These are phyloP conservation scores for Hypoxylon sp. DNA, from an alignment of 2,329 filamentous ascomycete species.

Conservation along the genomic window DNA sequence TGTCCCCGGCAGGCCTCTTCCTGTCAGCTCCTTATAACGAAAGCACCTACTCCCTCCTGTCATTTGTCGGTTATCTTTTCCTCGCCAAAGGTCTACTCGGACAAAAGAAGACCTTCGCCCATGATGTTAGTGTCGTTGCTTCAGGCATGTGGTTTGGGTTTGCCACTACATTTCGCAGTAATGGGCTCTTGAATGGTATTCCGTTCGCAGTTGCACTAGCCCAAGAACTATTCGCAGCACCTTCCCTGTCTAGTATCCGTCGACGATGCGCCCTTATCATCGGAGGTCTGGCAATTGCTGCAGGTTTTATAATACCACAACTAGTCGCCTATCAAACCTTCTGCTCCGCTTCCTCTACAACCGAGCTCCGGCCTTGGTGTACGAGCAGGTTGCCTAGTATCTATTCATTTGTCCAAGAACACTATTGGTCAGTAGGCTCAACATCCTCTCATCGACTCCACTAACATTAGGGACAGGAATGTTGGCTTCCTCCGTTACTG, in stretches of 20 bases:
- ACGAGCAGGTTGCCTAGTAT: slow-evolving; percentile 79
- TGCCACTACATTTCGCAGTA: slow-evolving; percentile 81
- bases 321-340: slow-evolving; percentile 78
- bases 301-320: slow-evolving; percentile 80
- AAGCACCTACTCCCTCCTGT: slow-evolving; percentile 80
- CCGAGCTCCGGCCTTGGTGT: slow-evolving; percentile 78
- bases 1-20: slow-evolving; percentile 91
- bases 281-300: slow-evolving; percentile 74
- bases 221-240: slow-evolving; percentile 54
- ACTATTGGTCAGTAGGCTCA: slow-evolving; percentile 81
- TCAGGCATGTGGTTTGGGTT: slow-evolving; percentile 78
- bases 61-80: slow-evolving; percentile 77
- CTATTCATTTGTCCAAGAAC: slow-evolving; percentile 86
- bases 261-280: slow-evolving; percentile 69
- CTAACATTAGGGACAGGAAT: slow-evolving; percentile 69
- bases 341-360: slow-evolving; percentile 60
- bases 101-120: slow-evolving; percentile 44
- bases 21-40: slow-evolving; percentile 89
- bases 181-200: slow-evolving; percentile 85
- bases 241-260: slow-evolving; percentile 57
- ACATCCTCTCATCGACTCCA: slow-evolving; percentile 33
- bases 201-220: slow-evolving; percentile 70
- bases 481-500: slow-evolving; percentile 91
- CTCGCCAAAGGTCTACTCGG: slow-evolving; percentile 67
- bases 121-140: slow-evolving; percentile 66